Evolutionary conservation across 148 eudicot species (phyloP).

Genomic region (Mesembryanthemum crystallinum): DNA sequence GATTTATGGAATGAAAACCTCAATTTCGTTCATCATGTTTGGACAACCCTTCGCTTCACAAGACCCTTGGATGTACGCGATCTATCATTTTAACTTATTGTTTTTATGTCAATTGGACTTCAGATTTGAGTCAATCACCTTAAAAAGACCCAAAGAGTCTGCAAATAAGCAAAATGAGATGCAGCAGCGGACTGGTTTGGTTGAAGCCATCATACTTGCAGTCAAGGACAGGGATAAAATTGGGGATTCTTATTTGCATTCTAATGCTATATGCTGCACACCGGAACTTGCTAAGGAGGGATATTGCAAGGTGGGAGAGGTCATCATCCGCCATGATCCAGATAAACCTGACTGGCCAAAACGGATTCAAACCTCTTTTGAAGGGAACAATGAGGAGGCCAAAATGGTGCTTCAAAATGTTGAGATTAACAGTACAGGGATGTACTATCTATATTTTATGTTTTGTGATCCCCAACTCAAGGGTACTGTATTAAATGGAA

Average conservation of each 20-base stretch:
- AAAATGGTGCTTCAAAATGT: conserved; percentile 6
- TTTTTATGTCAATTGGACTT: background rate
- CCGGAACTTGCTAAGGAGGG: conserved; percentile 12
- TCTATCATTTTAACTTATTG: background rate
- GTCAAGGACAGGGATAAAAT: conserved; percentile 10
- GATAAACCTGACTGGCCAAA: conserved; percentile 8
- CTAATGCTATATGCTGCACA: conserved; percentile 1
- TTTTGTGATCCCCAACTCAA: conserved; percentile 12
- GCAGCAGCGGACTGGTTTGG: conserved; percentile 11
- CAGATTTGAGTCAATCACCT: conserved; percentile 15
- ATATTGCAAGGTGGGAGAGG: conserved; percentile 7
- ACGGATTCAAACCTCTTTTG: conserved; percentile 4
- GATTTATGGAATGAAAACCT: background rate
- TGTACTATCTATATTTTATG: conserved; percentile 10
- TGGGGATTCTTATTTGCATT: background rate
- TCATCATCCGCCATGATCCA: conserved; percentile 12
- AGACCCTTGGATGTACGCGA: background rate
- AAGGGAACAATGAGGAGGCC: conserved; percentile 15
- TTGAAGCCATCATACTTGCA: conserved; percentile 4
- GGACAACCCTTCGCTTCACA: background rate
- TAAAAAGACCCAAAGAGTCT: conserved; percentile 6
- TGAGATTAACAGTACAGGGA: conserved; percentile 1
- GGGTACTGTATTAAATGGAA: conserved; percentile 2
- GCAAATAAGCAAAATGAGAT: conserved; percentile 10
- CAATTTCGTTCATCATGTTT: background rate